Base-by-base conservation (phyloP, 2,329 filamentous ascomycete genomes). In the Celoporthe dispersa region DNA sequence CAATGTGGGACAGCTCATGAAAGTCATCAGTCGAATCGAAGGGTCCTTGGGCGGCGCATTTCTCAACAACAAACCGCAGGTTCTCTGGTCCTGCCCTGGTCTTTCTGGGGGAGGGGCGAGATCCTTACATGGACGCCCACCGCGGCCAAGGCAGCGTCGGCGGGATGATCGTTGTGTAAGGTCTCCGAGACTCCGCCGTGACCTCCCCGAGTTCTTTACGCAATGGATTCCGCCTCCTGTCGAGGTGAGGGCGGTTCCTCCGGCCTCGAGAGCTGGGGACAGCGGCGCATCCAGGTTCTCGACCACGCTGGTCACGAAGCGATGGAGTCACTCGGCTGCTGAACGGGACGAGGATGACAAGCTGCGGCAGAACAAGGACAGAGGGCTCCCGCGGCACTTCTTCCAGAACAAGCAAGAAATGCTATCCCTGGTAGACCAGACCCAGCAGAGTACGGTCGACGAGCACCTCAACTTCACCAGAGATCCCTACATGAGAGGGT, bases 1-100 rank as follows among this genome's bases (percentile, higher is more conserved):
- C 74, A 80, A 87, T 86, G 85, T 82, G 79, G 82, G 84, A 81
- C 81, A 83, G 80, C 86, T 82, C 85, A 89, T 89, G 87, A 88
- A 84, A 86, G 81, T 84, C 81, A 81, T 84, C 76, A 84, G 82
- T 81, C 85, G 84, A 85, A 84, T 88, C 80, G 85, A 88, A 80
- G 81, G 86, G 83, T 86, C 85, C 82, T 84, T 86, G 82, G 87
- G 84, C 81, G 82, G 84, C 83, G 84, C 85, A 78, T 83, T 87
- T 79, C 80, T 86, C 77, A 81, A 82, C 75, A 81, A 82, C 75
- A 81, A 80, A 79, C 81, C 81, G 78, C 80, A 57, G 35, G 59
- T 28, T 39, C 31, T 60, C 39, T 63, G 64, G 65, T 64, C 61
- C 12, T 41, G 53, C n/a, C 57, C 51, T 57, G 48, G 51, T 35